Conservation (phyloP, 805 yeast genomes). For the Hanseniaspora jakobsenii region DNA sequence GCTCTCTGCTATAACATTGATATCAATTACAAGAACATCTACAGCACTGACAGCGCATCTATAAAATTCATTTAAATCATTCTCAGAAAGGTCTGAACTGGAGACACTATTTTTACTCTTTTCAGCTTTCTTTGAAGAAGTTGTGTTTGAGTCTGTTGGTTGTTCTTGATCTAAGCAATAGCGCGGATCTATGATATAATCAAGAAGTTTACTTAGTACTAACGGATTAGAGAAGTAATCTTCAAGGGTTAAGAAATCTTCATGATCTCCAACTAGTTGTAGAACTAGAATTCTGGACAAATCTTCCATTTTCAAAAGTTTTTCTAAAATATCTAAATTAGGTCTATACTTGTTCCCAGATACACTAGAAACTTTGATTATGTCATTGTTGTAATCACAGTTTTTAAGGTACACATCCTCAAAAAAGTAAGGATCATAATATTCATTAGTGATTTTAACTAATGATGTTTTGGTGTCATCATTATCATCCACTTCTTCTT, state of each 20-base stretch:
- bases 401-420: constrained; percentile 2
- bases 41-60: constrained; percentile 56
- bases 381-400: not conserved
- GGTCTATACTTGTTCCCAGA: constrained; percentile 27
- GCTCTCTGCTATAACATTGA: constrained; percentile 86
- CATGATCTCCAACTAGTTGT: constrained; percentile 12
- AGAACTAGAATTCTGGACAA: constrained; percentile 54
- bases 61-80: constrained; percentile 18
- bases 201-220: constrained; percentile 54
- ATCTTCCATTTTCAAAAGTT: constrained; percentile 63
- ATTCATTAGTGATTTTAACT: not conserved
- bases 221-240: constrained; percentile 73
- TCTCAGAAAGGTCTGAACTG: too few relatives aligned
- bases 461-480: not conserved
- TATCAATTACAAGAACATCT: constrained; percentile 80
- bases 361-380: constrained; percentile 1
- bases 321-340: constrained; percentile 37
- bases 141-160: too few relatives aligned
- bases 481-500: not conserved
- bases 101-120: not conserved
- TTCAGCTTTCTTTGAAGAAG: too few relatives aligned
- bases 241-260: constrained; percentile 39
- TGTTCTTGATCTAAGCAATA: constrained; percentile 11
- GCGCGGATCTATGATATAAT: constrained; percentile 41
- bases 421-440: constrained; percentile 2